A percentile compares a stretch with the other conserved stretches of the same genome.
Evolutionary conservation across 2,329 filamentous ascomycete genomes (phyloP).

Genomic region (Elsinoe necatrix): DNA sequence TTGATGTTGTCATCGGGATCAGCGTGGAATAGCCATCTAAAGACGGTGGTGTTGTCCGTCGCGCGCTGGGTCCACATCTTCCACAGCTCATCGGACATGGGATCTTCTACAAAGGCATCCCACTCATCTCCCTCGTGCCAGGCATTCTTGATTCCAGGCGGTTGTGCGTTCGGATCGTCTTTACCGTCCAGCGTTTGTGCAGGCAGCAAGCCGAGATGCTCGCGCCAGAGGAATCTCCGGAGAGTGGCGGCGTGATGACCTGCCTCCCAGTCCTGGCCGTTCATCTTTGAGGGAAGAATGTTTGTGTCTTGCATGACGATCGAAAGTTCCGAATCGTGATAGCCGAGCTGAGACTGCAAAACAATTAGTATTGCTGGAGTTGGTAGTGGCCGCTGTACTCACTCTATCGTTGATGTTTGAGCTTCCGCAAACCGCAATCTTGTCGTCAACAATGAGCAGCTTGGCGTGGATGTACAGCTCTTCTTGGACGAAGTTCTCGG

Average conservation of each 20-base stretch:
- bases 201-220: slow-evolving; percentile 76
- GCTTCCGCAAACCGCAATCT: slow-evolving; percentile 61
- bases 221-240: slow-evolving; percentile 75
- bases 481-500: slow-evolving; percentile 85
- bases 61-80: slow-evolving; percentile 62
- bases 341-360: slow-evolving; percentile 61
- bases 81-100: slow-evolving; percentile 49
- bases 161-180: slow-evolving; percentile 66
- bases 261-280: slow-evolving; percentile 66
- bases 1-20: slow-evolving; percentile 86
- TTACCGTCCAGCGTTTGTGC: slow-evolving; percentile 60
- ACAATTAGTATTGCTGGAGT: background rate
- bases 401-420: slow-evolving; percentile 78
- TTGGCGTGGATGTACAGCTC: slow-evolving; percentile 95
- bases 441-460: slow-evolving; percentile 75
- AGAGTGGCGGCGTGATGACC: slow-evolving; percentile 76
- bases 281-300: slow-evolving; percentile 63
- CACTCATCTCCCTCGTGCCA: slow-evolving; percentile 62
- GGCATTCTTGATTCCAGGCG: slow-evolving; percentile 62
- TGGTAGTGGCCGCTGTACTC: slow-evolving; percentile 20
- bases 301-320: slow-evolving; percentile 83
- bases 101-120: slow-evolving; percentile 52
- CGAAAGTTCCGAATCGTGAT: slow-evolving; percentile 83
- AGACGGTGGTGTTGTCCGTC: slow-evolving; percentile 63
- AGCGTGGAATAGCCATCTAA: slow-evolving; percentile 72